phyloP scores from a whole-genome alignment of 2,329 filamentous ascomycete species.

The Chaetomium strumarium region DNA sequence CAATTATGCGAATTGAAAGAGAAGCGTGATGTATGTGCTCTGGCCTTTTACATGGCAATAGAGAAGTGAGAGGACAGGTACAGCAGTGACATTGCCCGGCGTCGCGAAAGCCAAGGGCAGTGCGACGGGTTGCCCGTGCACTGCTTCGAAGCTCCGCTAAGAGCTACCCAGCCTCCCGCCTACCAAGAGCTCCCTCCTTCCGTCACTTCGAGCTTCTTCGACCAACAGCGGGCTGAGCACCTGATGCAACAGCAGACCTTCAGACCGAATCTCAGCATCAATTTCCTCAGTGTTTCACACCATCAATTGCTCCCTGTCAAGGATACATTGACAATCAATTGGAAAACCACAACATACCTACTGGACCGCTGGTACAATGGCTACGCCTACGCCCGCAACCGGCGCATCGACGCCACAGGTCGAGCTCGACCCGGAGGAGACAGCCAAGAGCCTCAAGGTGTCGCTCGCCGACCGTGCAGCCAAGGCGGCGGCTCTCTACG shows the following conservation, averaged over 20 bases:
- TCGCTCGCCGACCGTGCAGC: constrained; percentile 72
- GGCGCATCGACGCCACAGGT: constrained; percentile 30
- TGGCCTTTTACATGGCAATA: too few relatives aligned
- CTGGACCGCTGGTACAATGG: constrained; percentile 17
- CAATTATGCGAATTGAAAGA: too few relatives aligned
- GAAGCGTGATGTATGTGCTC: too few relatives aligned
- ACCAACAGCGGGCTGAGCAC: background rate
- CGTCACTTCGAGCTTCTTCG: too few relatives aligned
- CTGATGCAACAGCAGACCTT: too few relatives aligned
- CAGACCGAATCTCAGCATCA: background rate
- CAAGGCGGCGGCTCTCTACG: constrained; percentile 78
- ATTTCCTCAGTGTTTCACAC: background rate
- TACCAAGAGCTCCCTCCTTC: too few relatives aligned
- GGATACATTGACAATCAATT: background rate
- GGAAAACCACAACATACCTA: background rate
- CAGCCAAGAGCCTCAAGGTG: constrained; percentile 42
- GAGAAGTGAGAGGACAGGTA: too few relatives aligned
- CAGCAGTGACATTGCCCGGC: too few relatives aligned
- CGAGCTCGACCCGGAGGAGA: constrained; percentile 31
- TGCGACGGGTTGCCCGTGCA: too few relatives aligned
- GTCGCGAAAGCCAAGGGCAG: too few relatives aligned
- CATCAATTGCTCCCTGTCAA: background rate
- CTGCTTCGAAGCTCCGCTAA: too few relatives aligned
- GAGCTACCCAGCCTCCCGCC: too few relatives aligned
- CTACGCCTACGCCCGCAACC: constrained; percentile 26